Conservation (phyloP, 2,329 filamentous ascomycete species). For the Drechslerella stenobrocha region DNA sequence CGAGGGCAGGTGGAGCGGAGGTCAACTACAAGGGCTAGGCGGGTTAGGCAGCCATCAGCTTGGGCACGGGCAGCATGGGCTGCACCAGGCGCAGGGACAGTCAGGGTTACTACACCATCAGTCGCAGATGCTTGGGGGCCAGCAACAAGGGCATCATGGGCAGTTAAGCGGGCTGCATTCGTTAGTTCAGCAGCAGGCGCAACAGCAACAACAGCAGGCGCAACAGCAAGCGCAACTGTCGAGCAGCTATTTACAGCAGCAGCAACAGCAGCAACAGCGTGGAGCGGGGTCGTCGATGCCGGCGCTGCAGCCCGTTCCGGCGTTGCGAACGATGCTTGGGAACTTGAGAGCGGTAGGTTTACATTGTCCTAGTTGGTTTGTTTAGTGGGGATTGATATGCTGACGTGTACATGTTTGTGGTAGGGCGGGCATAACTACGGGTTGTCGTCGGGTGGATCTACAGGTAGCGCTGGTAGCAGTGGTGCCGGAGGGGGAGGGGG, state of each 20-base stretch:
- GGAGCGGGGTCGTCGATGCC: conserved; percentile 6
- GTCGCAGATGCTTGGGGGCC: conserved; percentile 38
- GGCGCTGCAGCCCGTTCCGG: conserved; percentile 26
- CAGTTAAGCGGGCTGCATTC: conserved; percentile 36
- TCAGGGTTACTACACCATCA: conserved; percentile 31
- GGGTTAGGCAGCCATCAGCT: conserved; percentile 34
- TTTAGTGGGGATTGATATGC: background rate
- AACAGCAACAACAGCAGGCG: conserved; percentile 3
- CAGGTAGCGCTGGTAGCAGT: conserved; percentile 12
- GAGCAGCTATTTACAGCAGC: conserved; percentile 34
- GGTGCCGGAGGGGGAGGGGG: too few species aligned
- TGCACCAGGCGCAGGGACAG: conserved; percentile 25
- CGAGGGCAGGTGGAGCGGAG: conserved; percentile 39
- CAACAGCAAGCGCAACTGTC: conserved; percentile 6
- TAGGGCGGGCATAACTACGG: conserved; percentile 48
- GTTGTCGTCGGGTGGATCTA: conserved; percentile 22
- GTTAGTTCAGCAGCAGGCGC: conserved; percentile 32
- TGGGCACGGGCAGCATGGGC: conserved; percentile 27
- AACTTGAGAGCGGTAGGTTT: conserved; percentile 49
- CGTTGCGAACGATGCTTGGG: conserved; percentile 49
- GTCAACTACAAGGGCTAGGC: conserved; percentile 29
- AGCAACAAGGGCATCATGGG: conserved; percentile 40
- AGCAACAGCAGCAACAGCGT: conserved; percentile 16
- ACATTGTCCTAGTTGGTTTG: background rate
- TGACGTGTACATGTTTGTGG: background rate